Percentiles rank a stretch among this genome's conserved stretches.
Evolutionary conservation across 176 grass and related monocot genomes (phyloP).

Genomic region (Aegilops bicornis): DNA sequence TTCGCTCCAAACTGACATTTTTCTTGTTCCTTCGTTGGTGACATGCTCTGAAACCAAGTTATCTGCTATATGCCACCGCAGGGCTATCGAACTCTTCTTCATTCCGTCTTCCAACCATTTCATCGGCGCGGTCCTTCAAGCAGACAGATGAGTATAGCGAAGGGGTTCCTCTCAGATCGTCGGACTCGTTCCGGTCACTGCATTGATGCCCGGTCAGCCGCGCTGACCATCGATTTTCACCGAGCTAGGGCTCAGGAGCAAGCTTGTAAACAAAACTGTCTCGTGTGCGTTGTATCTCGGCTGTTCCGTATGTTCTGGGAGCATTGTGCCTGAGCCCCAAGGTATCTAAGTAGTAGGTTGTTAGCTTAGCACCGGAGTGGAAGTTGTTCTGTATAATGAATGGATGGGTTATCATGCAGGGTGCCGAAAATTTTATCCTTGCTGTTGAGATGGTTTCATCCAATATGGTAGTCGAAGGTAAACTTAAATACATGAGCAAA

Average conservation of each 20-base stretch:
- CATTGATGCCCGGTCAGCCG: not conserved
- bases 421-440: too few relatives aligned
- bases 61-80: not conserved
- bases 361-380: not conserved
- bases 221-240: not conserved
- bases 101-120: slow-evolving; percentile 39
- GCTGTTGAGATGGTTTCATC: not conserved
- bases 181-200: slow-evolving; percentile 40
- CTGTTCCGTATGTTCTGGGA: not conserved
- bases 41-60: not conserved
- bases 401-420: not conserved
- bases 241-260: not conserved
- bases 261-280: not conserved
- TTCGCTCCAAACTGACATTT: not conserved
- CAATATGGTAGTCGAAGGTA: too few relatives aligned
- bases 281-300: not conserved
- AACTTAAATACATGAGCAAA: too few relatives aligned
- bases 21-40: not conserved
- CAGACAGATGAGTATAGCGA: slow-evolving; percentile 46
- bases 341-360: not conserved
- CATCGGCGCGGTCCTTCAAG: slow-evolving; percentile 33
- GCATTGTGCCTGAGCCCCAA: not conserved
- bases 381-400: not conserved
- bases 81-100: slow-evolving; percentile 32
- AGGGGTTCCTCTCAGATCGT: slow-evolving; percentile 59